phyloP scores from a whole-genome alignment of 306 rosid genomes.

The Cucurbita maxima region DNA sequence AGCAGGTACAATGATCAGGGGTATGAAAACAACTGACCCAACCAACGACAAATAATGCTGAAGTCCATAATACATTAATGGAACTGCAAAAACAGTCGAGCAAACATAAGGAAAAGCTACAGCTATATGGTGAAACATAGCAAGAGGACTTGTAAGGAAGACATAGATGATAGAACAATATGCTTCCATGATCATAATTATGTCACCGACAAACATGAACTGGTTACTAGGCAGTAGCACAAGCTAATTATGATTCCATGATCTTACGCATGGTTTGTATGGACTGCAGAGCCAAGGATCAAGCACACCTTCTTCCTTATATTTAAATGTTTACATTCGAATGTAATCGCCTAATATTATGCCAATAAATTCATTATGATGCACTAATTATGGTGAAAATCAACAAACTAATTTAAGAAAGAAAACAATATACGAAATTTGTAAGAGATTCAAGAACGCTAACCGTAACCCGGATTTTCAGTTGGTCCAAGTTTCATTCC shows the following conservation, averaged over 20 bases:
- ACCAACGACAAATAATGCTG: slow-evolving; percentile 85
- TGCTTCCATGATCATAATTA: neutral
- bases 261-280: neutral
- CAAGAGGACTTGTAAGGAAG: neutral
- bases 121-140: neutral
- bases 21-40: slow-evolving; percentile 76
- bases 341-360: neutral
- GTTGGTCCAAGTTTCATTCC: slow-evolving; percentile 52
- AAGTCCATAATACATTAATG: slow-evolving; percentile 59
- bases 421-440: neutral
- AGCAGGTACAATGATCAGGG: slow-evolving; percentile 59
- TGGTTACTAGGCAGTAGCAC: neutral
- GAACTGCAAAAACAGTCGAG: slow-evolving; percentile 38
- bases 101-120: slow-evolving; percentile 3
- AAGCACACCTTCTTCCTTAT: neutral
- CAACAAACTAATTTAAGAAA: neutral
- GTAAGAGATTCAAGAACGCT: slow-evolving; percentile 13
- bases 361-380: neutral
- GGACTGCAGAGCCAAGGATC: neutral
- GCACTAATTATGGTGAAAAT: neutral
- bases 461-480: slow-evolving; percentile 64
- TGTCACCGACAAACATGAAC: neutral
- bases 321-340: neutral
- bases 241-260: neutral
- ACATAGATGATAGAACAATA: neutral